Evolutionary conservation across 768 basidiomycete genomes (phyloP), one percentile per base, ranked within the genome.

Genomic region (Auricularia heimuer): DNA sequence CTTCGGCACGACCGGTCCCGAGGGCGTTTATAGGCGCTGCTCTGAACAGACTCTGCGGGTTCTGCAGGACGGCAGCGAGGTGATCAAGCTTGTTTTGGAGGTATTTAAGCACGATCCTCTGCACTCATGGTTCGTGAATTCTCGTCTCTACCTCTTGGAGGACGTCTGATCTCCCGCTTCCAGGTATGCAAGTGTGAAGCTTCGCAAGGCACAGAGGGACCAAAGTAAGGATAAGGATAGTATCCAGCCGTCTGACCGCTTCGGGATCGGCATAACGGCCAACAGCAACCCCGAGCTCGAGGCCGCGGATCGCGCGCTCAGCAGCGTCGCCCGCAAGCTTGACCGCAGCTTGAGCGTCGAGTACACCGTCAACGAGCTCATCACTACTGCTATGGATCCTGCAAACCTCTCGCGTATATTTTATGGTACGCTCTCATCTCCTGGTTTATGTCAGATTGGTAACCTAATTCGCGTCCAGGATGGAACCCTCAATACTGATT

Each of bases 101-200:
- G 96, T 98, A 14, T 97, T 98, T 84, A 93, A 91, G 74, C 85
- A 96, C 71, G 96, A 99, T 74, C 96, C 97, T 4, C 81, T 99
- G 21, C 91, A 98, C 70, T 88, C 85, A 36, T 98, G 96, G 95
- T 93, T 61, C 42, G 84, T 69, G 37, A 14, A 12, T 34, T 67
- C 44, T 42, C 7, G 39, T 42, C 12, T 7, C 8, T 42, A 42
- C 36, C 61, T 12, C 24, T 39, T 16, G 62, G 44, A 56, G 11
- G 34, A n/a, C n/a, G 29, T 35, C 8, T 54, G 3, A 47, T 21
- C n/a, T 45, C 29, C 16, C 24, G 11, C 34, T 33, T 44, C 37
- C 14, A 18, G 60, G 12, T 10, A 1, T 34, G 12, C 47, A 12
- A 18, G 18, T 12, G 44, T 54, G 6, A 34, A 33, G 34, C 62